Conservation (phyloP, 495 filamentous ascomycete genomes). For the Penicillium turbatum region DNA sequence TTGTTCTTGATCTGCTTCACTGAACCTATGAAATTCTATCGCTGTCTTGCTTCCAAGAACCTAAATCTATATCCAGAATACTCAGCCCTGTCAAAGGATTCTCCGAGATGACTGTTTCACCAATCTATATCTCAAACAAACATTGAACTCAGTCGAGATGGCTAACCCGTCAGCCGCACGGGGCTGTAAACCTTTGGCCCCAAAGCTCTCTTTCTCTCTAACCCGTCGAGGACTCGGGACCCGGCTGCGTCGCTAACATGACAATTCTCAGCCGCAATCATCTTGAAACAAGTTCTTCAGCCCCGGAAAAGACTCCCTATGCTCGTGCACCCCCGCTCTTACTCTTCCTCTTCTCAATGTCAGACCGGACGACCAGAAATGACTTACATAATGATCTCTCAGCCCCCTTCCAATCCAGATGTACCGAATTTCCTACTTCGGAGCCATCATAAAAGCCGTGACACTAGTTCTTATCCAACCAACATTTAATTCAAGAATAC, state of each 20-base stretch:
- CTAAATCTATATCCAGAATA: neutral
- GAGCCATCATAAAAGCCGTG: too few relatives aligned
- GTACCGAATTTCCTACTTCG: too few relatives aligned
- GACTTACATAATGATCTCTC: too few relatives aligned
- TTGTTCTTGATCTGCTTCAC: neutral
- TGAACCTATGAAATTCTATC: neutral
- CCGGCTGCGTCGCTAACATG: neutral
- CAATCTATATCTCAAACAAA: too few relatives aligned
- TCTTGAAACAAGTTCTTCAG: neutral
- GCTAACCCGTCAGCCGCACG: neutral
- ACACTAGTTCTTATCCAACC: too few relatives aligned
- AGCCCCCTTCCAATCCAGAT: too few relatives aligned
- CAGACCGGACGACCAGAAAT: too few relatives aligned
- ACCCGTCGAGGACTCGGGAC: neutral
- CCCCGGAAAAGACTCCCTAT: too few relatives aligned
- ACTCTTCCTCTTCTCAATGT: too few relatives aligned
- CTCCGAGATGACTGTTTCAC: too few relatives aligned
- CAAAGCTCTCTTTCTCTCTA: neutral
- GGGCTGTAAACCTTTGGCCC: slow-evolving; percentile 1
- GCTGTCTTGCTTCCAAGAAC: too few relatives aligned
- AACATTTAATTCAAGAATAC: too few relatives aligned
- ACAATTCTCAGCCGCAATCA: slow-evolving; percentile 2
- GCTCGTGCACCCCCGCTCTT: neutral
- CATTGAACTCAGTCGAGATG: neutral
- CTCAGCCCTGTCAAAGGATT: neutral